Evolutionary conservation across 73 alveolate species (phyloP).

Genomic region (Blepharisma stoltei): DNA sequence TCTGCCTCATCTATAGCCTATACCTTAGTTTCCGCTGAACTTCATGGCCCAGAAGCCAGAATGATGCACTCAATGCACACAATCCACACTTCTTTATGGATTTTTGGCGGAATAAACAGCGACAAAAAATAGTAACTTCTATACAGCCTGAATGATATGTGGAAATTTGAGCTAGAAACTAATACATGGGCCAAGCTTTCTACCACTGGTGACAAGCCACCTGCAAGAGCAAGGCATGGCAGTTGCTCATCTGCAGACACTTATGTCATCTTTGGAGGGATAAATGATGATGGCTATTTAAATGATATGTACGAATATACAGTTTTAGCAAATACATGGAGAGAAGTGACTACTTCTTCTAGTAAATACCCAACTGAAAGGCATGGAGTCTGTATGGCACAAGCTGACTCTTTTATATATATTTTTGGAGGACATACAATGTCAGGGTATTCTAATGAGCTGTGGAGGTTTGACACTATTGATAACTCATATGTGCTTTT

Average conservation of each 20-base stretch:
- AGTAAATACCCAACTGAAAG: background rate
- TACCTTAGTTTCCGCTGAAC: too few species aligned
- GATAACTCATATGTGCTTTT: too few species aligned
- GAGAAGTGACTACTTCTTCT: background rate
- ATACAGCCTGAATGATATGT: background rate
- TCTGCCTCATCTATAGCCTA: too few species aligned
- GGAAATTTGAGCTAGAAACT: background rate
- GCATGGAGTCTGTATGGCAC: background rate
- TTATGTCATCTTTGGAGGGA: background rate
- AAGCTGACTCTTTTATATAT: background rate
- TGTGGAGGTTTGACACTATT: background rate
- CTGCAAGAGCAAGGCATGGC: background rate
- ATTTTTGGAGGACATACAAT: background rate
- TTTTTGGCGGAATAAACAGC: background rate
- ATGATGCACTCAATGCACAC: background rate
- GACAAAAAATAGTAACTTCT: background rate
- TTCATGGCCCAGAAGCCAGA: background rate
- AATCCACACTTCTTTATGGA: background rate
- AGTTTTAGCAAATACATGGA: background rate
- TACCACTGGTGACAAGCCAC: conserved; percentile 24
- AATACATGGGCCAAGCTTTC: background rate
- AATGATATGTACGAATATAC: conserved; percentile 6
- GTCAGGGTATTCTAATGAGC: background rate
- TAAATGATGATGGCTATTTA: background rate
- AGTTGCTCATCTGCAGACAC: background rate